Base-by-base conservation (phyloP, 305 asterid species). In the Solanum hybrid region DNA sequence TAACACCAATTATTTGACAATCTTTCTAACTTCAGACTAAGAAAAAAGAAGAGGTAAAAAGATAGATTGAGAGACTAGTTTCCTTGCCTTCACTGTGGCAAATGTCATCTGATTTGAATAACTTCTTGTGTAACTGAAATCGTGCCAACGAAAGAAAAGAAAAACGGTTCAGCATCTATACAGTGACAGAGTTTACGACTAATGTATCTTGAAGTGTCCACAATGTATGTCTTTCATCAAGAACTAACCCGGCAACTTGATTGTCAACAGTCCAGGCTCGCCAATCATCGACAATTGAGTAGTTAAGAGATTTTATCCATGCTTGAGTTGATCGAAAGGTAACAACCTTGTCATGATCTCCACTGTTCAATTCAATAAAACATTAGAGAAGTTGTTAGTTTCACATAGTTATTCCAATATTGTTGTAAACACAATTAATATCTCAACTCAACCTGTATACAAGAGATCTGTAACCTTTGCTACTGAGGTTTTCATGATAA, bases 1-100 rank as follows among this genome's bases (percentile, higher is more conserved):
- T 1, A 80, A 40, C 86, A 24, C 14, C 26, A 26, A 26, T 3
- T 38, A 6, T 35, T 37, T 34, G 2, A 64, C 14, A 66, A 27
- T 27, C 14, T 29, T 29, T 75, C 17, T 14, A 66, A 66, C 29
- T 64, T 60, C 71, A 9, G 11, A 66, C 26, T 66, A 66, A 10
- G 72, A n/a, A 26, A 86, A 36, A 2, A 14, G 10, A 10, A n/a
- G 22, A 8, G 3, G 24, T 42, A 42, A 17, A 56, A 66, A 4
- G 12, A 37, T 38, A 3, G 86, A 42, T 42, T 40, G 14, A 40
- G 71, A 40, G 71, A 40, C 26, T 81, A 14, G 36, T 40, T 88
- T 37, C 79, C 79, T 46, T 87, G 78, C 91, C 91, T 90, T 90
- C 66, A 87, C 91, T 4, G 89, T 90, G 37, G 89, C 89, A 87